Evolutionary conservation across 2,329 filamentous ascomycete genomes (phyloP).

Genomic region (Tolypocladium tropicale): DNA sequence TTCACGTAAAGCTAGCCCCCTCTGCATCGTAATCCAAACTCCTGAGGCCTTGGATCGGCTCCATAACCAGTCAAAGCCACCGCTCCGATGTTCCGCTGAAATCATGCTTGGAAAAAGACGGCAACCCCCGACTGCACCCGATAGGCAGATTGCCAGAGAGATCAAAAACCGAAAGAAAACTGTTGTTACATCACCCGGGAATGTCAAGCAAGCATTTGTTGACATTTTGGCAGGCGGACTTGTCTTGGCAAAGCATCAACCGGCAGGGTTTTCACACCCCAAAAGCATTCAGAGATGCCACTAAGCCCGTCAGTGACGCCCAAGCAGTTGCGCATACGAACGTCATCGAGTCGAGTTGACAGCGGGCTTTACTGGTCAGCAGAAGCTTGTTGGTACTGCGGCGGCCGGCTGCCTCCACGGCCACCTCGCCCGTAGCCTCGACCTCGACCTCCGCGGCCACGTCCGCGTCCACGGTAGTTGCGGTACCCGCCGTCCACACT

Average conservation of each 20-base stretch:
- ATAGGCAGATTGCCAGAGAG: conserved; percentile 3
- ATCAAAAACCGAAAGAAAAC: conserved; percentile 4
- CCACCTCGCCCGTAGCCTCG: conserved; percentile 30
- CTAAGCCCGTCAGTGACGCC: neutral
- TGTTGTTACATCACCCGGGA: conserved; percentile 19
- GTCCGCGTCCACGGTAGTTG: conserved; percentile 69
- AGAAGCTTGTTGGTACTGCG: conserved; percentile 19
- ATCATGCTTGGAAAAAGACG: conserved; percentile 1
- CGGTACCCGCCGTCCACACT: conserved; percentile 78
- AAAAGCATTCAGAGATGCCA: neutral
- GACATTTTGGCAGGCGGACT: neutral
- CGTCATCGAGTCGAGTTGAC: neutral
- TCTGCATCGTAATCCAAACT: conserved; percentile 13
- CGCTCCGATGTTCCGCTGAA: conserved; percentile 7
- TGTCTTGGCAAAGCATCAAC: neutral
- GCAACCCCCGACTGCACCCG: neutral
- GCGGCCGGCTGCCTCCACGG: conserved; percentile 24
- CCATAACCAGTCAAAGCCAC: conserved; percentile 6
- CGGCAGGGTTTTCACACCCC: neutral
- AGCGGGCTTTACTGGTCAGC: conserved; percentile 13
- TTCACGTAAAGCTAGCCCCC: conserved; percentile 8
- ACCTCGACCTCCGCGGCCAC: conserved; percentile 53
- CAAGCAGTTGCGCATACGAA: neutral
- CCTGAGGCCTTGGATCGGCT: conserved; percentile 5
- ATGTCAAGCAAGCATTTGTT: neutral